phyloP scores from a whole-genome alignment of 139 green algal genomes.

The Chlorella sp. region DNA sequence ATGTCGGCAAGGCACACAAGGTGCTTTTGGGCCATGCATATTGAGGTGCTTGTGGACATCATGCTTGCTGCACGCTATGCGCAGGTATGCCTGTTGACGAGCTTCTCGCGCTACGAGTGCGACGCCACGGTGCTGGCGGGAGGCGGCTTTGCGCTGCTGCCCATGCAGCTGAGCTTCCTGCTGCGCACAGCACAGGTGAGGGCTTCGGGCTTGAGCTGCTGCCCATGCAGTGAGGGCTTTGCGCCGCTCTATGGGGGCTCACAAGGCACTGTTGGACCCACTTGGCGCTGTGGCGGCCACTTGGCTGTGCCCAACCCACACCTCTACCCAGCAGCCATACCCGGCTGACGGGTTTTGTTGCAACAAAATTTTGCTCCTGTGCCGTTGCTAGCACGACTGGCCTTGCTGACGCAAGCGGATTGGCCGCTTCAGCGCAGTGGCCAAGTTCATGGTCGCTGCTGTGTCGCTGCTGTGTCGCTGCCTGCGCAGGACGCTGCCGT shows the following conservation, averaged over 20 bases:
- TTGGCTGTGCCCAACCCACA: too few relatives aligned
- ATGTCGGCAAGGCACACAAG: too few relatives aligned
- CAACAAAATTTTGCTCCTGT: too few relatives aligned
- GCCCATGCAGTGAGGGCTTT: background rate
- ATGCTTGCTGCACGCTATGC: too few relatives aligned
- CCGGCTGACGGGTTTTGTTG: too few relatives aligned
- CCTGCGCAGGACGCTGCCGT: background rate
- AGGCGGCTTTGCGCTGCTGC: background rate
- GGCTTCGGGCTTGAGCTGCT: background rate
- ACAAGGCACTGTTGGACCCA: too few relatives aligned
- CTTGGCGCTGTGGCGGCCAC: too few relatives aligned
- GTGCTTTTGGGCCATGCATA: too few relatives aligned
- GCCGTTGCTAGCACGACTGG: too few relatives aligned
- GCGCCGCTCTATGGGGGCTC: background rate
- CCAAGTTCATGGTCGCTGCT: background rate
- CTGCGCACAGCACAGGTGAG: background rate
- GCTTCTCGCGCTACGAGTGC: background rate
- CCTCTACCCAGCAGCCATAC: too few relatives aligned
- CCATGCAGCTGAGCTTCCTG: background rate
- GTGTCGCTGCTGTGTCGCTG: background rate
- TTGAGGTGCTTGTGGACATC: too few relatives aligned
- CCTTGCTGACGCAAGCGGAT: too few relatives aligned
- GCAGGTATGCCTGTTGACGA: background rate
- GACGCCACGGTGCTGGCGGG: background rate
- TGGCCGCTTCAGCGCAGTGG: background rate